Evolutionary conservation across 306 rosid genomes (phyloP), one percentile per base, ranked within the genome.

Genomic region (Cucumis melo): DNA sequence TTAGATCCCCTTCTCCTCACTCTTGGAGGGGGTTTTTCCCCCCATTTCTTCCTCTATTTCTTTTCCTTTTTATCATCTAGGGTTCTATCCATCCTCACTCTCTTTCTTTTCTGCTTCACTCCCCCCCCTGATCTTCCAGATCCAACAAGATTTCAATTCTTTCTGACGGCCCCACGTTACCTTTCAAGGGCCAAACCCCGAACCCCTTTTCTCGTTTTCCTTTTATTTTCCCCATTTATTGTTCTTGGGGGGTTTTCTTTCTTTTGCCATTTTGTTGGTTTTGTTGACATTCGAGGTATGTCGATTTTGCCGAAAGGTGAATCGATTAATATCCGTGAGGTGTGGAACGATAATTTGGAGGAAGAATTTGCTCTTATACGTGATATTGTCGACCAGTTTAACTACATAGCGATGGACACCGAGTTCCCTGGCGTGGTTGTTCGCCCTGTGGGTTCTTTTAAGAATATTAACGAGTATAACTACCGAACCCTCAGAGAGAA

Each of bases 361-460:
- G 96, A 88, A 57, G 98, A 91, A 81, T 83, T 91, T 1, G 87
- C 82, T 8, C 48, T 91, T 83, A 91, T 93, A 62, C 96, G 96
- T 9, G 88, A 82, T 24, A 77, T 93, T 29, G 97, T 91, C 10
- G 95, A 88, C 53, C 23, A 61, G 29, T 91, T 44, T 48, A 85
- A 81, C 80, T 91, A 84, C 34, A 79, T 93, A 2, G 98, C 98
- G 0, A 93, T 93, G 98, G 98, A 93, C 39, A 91, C 98, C 0
- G 97, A 93, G 83, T 93, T 93, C 71, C 98, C 98, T 0, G 98
- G 97, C 2, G 98, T 93, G 13, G 98, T 93, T 78, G 91, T 89
- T 80, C 95, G 98, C 14, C 97, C 97, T 0, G 78, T 91, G 36
- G 95, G 92, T 10, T 80, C 79, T 38, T 93, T 93, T 64, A 91